phyloP scores from a whole-genome alignment of 2,329 filamentous ascomycete genomes.

The Pseudomassariella vexata region DNA sequence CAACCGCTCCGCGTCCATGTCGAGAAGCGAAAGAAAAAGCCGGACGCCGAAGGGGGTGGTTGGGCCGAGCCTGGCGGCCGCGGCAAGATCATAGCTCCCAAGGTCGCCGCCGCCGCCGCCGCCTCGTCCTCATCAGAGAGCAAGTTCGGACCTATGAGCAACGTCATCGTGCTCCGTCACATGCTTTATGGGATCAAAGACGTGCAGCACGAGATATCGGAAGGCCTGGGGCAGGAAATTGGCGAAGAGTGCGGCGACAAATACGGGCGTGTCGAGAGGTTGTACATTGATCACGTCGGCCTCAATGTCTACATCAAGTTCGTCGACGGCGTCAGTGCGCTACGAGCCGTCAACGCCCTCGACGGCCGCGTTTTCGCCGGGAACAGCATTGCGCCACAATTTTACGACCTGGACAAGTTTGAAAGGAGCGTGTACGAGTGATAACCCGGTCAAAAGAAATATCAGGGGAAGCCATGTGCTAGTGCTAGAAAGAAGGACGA shows the following conservation, averaged over 20 bases:
- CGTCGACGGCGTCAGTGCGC: conserved; percentile 74
- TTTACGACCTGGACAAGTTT: conserved; percentile 79
- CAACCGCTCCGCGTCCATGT: conserved; percentile 78
- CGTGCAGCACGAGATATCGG: conserved; percentile 69
- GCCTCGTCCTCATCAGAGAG: conserved; percentile 25
- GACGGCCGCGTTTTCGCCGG: conserved; percentile 85
- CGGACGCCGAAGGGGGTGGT: conserved; percentile 73
- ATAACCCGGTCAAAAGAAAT: conserved; percentile 12
- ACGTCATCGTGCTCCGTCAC: conserved; percentile 74
- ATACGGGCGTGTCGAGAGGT: conserved; percentile 78
- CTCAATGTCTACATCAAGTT: conserved; percentile 88
- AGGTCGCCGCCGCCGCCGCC: conserved; percentile 24
- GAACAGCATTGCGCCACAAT: conserved; percentile 74
- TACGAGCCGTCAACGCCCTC: conserved; percentile 84
- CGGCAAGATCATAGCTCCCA: conserved; percentile 74
- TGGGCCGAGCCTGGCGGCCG: conserved; percentile 64
- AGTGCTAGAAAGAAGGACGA: too few relatives aligned
- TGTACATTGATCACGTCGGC: conserved; percentile 64
- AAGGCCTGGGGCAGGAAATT: conserved; percentile 82
- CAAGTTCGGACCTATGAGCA: conserved; percentile 68
- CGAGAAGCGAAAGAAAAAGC: conserved; percentile 76
- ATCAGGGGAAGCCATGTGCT: too few relatives aligned
- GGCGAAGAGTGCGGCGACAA: conserved; percentile 87
- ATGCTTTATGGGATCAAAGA: conserved; percentile 83
- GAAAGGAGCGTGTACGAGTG: conserved; percentile 57